Conservation (phyloP, 495 filamentous ascomycete species). For the Pyronema omphalodes region DNA sequence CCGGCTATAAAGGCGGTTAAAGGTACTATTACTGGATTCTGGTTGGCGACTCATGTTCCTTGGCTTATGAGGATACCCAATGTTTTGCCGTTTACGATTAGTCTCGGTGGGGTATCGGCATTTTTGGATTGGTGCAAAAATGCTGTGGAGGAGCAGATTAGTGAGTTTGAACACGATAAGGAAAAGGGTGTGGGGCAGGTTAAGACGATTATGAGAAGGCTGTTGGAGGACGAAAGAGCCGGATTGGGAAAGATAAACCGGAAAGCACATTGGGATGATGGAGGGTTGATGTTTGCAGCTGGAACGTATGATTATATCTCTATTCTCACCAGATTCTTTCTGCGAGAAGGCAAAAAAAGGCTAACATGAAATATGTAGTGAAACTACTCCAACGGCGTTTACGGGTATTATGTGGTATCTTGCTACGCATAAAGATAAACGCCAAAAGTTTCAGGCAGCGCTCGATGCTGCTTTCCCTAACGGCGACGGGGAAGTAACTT, state of each 20-base stretch:
- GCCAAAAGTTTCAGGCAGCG: slow-evolving; percentile 7
- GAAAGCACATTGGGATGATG: not conserved
- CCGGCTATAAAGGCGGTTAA: not conserved
- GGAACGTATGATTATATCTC: slow-evolving; percentile 9
- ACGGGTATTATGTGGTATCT: slow-evolving; percentile 28
- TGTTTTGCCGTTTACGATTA: not conserved
- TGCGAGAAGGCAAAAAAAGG: no score
- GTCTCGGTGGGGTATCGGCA: not conserved
- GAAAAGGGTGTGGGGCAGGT: not conserved
- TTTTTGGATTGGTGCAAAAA: slow-evolving; percentile 9
- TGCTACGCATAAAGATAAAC: slow-evolving; percentile 15
- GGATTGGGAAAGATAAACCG: not conserved
- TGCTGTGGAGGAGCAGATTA: not conserved
- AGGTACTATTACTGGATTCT: not conserved
- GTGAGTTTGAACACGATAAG: no score
- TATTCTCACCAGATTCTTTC: slow-evolving; percentile 4
- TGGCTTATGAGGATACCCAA: not conserved
- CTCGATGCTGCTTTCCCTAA: slow-evolving; percentile 6
- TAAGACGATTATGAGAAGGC: not conserved
- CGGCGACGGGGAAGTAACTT: slow-evolving; percentile 1
- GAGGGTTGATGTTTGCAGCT: slow-evolving; percentile 7
- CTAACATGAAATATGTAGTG: slow-evolving; percentile 18
- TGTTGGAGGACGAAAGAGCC: not conserved
- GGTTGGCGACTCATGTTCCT: not conserved
- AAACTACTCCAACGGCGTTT: slow-evolving; percentile 28